A percentile compares a stretch with the other conserved stretches of the same genome.
Conservation (phyloP, 2,329 filamentous ascomycete species). For the Pseudocercospora crystallina region DNA sequence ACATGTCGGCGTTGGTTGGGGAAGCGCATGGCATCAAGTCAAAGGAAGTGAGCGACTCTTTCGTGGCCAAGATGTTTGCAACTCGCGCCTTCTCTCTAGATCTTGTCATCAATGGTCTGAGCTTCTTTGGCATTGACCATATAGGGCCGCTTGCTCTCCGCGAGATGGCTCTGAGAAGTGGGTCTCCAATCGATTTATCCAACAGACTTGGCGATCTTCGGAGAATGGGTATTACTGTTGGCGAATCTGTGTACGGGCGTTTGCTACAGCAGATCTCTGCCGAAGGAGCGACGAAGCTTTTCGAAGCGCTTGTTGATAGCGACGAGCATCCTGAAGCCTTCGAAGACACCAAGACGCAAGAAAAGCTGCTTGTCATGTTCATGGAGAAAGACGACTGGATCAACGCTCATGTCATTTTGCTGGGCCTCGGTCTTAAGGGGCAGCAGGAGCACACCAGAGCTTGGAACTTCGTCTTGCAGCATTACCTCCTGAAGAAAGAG, state of each 20-base stretch:
- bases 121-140: conserved; percentile 66
- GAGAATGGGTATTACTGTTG: conserved; percentile 62
- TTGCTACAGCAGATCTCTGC: conserved; percentile 65
- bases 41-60: conserved; percentile 60
- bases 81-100: conserved; percentile 71
- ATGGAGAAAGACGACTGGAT: conserved; percentile 51
- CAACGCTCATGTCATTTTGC: conserved; percentile 57
- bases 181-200: conserved; percentile 56
- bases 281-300: conserved; percentile 54
- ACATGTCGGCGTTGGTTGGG: conserved; percentile 35
- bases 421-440: conserved; percentile 47
- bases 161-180: conserved; percentile 69
- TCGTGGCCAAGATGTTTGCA: conserved; percentile 81
- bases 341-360: conserved; percentile 56
- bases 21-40: conserved; percentile 44
- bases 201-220: conserved; percentile 62
- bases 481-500: conserved; percentile 35
- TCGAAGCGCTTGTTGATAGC: conserved; percentile 54
- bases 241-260: conserved; percentile 63
- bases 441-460: conserved; percentile 35
- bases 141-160: conserved; percentile 77
- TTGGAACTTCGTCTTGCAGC: conserved; percentile 51
- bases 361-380: conserved; percentile 54
- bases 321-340: conserved; percentile 67
- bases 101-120: conserved; percentile 67